A percentile compares a stretch with the other conserved stretches of the same genome.
Conservation (phyloP, 257 asterid genomes). For the Ilex aquifolium region DNA sequence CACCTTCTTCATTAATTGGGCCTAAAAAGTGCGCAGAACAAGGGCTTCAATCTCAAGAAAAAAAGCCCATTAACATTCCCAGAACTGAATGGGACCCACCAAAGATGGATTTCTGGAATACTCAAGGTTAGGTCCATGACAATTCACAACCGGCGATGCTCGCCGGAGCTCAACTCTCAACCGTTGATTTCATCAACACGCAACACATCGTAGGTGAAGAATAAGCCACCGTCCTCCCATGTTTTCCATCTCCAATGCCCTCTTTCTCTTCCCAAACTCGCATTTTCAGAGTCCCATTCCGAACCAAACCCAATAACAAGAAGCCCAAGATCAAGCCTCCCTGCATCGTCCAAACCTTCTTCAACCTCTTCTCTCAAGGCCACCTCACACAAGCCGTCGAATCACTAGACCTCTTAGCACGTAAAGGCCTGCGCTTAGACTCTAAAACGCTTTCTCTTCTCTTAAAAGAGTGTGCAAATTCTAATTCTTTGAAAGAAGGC, state of each 20-base stretch:
- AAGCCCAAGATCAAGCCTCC: not conserved
- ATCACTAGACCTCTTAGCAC: not conserved
- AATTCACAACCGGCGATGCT: too few relatives aligned
- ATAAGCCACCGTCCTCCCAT: not conserved
- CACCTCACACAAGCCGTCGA: not conserved
- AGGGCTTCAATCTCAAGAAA: too few relatives aligned
- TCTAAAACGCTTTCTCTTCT: not conserved
- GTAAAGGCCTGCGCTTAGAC: not conserved
- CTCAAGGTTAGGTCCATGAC: too few relatives aligned
- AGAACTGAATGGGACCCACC: too few relatives aligned
- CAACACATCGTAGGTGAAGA: not conserved
- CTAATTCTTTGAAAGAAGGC: not conserved
- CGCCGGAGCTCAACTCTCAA: too few relatives aligned
- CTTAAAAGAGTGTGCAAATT: not conserved
- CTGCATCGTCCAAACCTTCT: not conserved
- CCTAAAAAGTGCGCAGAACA: too few relatives aligned
- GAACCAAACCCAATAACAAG: not conserved
- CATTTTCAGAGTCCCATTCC: not conserved
- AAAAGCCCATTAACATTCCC: too few relatives aligned
- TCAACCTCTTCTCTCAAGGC: not conserved
- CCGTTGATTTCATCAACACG: too few relatives aligned
- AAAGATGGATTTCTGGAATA: too few relatives aligned
- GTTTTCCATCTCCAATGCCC: not conserved
- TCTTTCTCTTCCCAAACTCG: not conserved
- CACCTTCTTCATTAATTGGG: too few relatives aligned